Conservation (phyloP, 2,329 filamentous ascomycete genomes). For the Neurospora sp. region DNA sequence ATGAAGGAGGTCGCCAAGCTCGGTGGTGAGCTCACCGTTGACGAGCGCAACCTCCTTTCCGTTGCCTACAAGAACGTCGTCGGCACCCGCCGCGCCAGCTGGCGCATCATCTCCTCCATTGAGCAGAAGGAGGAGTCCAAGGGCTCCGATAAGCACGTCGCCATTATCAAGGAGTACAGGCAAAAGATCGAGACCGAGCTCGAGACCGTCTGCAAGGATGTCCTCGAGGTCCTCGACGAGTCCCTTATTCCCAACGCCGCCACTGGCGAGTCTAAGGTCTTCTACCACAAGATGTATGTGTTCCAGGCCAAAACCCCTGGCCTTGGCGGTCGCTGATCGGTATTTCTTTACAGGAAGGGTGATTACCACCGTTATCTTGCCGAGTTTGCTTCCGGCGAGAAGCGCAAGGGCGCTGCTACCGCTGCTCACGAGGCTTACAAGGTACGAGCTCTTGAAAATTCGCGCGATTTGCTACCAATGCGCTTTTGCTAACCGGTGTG, state of each 20-base stretch:
- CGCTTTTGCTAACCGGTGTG: neutral
- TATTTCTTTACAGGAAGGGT: slow-evolving; percentile 63
- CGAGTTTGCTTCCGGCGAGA: slow-evolving; percentile 87
- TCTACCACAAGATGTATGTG: slow-evolving; percentile 99
- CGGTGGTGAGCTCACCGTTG: slow-evolving; percentile 72
- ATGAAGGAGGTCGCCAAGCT: slow-evolving; percentile 99
- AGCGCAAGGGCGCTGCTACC: slow-evolving; percentile 80
- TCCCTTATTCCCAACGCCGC: slow-evolving; percentile 91
- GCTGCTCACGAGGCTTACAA: slow-evolving; percentile 95
- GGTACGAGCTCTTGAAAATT: slow-evolving; percentile 38
- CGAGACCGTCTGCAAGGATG: slow-evolving; percentile 96
- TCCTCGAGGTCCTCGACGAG: slow-evolving; percentile 88
- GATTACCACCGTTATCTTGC: slow-evolving; percentile 94
- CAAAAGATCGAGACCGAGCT: slow-evolving; percentile 97
- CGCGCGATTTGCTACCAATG: neutral
- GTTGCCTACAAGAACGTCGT: slow-evolving; percentile 99
- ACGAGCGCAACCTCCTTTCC: slow-evolving; percentile 97
- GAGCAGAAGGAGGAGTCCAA: slow-evolving; percentile 99
- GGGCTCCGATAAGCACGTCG: slow-evolving; percentile 89
- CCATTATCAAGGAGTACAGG: slow-evolving; percentile 92
- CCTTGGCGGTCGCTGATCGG: slow-evolving; percentile 5
- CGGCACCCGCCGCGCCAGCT: slow-evolving; percentile 93
- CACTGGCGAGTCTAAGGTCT: slow-evolving; percentile 97
- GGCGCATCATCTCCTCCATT: slow-evolving; percentile 99
- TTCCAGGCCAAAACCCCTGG: slow-evolving; percentile 4